Evolutionary conservation across 805 yeast species (phyloP), one percentile per base, ranked within the genome.

Genomic region (Yamadazyma sp.): DNA sequence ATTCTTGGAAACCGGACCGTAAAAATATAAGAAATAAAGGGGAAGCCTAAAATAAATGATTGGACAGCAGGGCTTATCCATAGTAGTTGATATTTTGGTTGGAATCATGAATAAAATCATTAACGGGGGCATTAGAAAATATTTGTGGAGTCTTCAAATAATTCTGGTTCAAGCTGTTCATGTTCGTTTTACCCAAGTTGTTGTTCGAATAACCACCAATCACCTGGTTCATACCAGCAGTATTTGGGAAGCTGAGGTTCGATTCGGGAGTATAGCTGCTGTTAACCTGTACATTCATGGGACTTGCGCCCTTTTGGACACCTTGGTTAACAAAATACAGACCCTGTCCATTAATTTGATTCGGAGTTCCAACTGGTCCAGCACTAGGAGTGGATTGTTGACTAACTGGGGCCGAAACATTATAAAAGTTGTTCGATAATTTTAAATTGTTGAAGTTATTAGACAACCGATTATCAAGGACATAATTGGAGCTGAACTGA

Each of bases 91-190:
- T 20, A 32, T 40, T 35, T 37, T 37, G 46, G 35, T 45, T 45
- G 23, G 41, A 28, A 30, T 42, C 41, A 31, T 38, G 46, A 28
- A 41, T 33, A 13, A 38, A 38, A 32, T 38, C 42, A 30, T 43
- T 41, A 41, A 29, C 31, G 19, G 50, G 50, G 45, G 50, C 50
- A 46, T 46, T 46, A 46, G 50, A 42, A 39, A 46, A 46, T 24
- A 46, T 41, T 35, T 46, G 50, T 3, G 50, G 50, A 34, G 44
- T 37, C 25, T 43, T 46, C 40, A 43, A 41, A 26, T 31, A 38
- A 17, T 25, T 24, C 28, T 39, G 46, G 29, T 41, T 41, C 31
- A 30, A 25, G 23, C 15, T 26, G 13, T 36, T 36, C 29, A 26
- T 16, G 28, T 39, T 35, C 32, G 27, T 16, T 21, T 22, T 35